Base-by-base conservation (phyloP, 2,329 filamentous ascomycete species). In the Hansfordia pulvinata region DNA sequence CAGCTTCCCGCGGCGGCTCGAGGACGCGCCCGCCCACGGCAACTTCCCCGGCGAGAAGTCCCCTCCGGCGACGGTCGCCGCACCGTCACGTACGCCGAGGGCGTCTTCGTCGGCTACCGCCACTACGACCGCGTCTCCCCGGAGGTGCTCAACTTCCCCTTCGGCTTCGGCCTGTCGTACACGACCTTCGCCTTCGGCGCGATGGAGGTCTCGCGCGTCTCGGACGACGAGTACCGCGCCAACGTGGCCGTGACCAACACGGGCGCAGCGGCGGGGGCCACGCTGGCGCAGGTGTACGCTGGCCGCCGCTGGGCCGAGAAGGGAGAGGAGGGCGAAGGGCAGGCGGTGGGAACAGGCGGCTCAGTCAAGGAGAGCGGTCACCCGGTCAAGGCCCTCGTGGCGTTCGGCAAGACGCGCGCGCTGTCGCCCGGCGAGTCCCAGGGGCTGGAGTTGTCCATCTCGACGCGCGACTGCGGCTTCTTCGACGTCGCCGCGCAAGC, bases 101-200 rank as follows among this genome's bases (percentile, higher is more conserved):
- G 75, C 25, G 62, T 81, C 23, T 79, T 75, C 41, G 58, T 80
- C 19, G 76, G 76, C 1, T 80, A 81, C 46, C 59, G 74, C 10
- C 69, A 70, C 50, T 80, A 76, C 39, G 74, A 81, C 40, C 73
- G 69, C 36, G 29, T 47, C n/a, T 55, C 58, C 2, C 53, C 61
- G 19, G 61, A 68, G n/a, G 56, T 60, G 10, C 60, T 72, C 0
- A 60, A 69, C 16, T 80, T 79, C 47, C 59, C 71, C 25, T 81
- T 81, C 38, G 75, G 76, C 6, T 67, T 76, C 40, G 76, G 64
- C 20, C 54, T 76, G 13, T 72, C 67, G 15, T 79, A 80, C 56
- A 30, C 67, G 2, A 64, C 52, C 1, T 83, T 73, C 44, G 53
- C 64, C 8, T 37, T 35, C 12, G 59, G 75, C 17, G 59, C 76